These are phyloP conservation scores for Kluyveromyces sp. DNA, from an alignment of 1,139 yeast species.

Conservation along the genomic window DNA sequence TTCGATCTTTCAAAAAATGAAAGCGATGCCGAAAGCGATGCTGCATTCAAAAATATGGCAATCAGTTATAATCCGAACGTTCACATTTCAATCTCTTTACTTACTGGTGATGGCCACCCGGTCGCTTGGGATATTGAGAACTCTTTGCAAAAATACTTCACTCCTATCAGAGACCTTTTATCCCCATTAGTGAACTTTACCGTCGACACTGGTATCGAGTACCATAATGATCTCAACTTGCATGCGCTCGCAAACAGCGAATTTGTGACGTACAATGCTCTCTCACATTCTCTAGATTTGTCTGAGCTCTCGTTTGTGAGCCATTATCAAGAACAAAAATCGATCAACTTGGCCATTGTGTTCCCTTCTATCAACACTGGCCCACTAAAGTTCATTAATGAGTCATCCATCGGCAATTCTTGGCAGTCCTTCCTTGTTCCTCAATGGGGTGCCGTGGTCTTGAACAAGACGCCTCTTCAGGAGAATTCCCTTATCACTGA, in stretches of 20 bases:
- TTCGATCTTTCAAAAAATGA: slow-evolving; percentile 12
- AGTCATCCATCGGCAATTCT: slow-evolving; percentile 35
- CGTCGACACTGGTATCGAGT: slow-evolving; percentile 72
- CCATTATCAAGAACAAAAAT: slow-evolving; percentile 23
- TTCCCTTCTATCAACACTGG: slow-evolving; percentile 25
- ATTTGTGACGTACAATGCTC: slow-evolving; percentile 28
- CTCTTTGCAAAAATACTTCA: slow-evolving; percentile 39
- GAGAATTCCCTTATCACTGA: slow-evolving; percentile 34
- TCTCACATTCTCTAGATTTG: slow-evolving; percentile 34
- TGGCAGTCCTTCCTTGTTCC: slow-evolving; percentile 75
- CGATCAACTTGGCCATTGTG: slow-evolving; percentile 27
- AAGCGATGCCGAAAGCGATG: slow-evolving; percentile 10
- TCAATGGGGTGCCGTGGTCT: slow-evolving; percentile 80
- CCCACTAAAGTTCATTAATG: slow-evolving; percentile 20
- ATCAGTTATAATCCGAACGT: slow-evolving; percentile 57
- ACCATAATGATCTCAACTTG: slow-evolving; percentile 42
- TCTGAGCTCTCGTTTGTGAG: slow-evolving; percentile 33
- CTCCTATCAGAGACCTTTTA: slow-evolving; percentile 41
- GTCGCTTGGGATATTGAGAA: slow-evolving; percentile 51
- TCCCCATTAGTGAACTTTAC: slow-evolving; percentile 59
- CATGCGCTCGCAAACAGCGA: slow-evolving; percentile 39
- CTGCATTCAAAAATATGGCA: slow-evolving; percentile 28
- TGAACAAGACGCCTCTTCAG: slow-evolving; percentile 38
- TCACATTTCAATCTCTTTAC: slow-evolving; percentile 60
- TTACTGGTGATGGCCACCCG: slow-evolving; percentile 48